Evolutionary conservation across 495 filamentous ascomycete species (phyloP).

Genomic region (Lasiosphaeria ovina): DNA sequence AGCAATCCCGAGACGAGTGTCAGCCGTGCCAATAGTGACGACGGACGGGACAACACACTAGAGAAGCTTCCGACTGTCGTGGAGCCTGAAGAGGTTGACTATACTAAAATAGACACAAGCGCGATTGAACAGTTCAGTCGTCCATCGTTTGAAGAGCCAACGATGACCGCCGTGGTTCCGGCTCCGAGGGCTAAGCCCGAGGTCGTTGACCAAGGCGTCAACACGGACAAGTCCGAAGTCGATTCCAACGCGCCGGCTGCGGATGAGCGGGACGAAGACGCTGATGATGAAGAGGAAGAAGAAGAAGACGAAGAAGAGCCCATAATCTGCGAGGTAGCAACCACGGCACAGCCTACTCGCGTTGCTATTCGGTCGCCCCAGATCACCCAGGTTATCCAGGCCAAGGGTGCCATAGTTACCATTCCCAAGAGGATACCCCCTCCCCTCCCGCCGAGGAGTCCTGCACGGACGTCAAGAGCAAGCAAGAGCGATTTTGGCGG

Average conservation of each 20-base stretch:
- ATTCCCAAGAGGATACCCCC: constrained; percentile 71
- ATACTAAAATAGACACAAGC: constrained; percentile 53
- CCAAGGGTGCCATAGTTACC: constrained; percentile 62
- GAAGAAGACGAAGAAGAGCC: constrained; percentile 50
- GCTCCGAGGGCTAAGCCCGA: not conserved
- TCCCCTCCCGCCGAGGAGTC: constrained; percentile 61
- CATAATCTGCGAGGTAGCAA: constrained; percentile 51
- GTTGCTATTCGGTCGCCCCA: constrained; percentile 51
- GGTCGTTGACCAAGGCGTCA: not conserved
- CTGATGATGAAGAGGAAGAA: constrained; percentile 45
- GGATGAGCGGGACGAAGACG: constrained; percentile 36
- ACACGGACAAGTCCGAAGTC: not conserved
- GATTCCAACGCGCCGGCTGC: constrained; percentile 5
- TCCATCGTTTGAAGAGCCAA: constrained; percentile 20
- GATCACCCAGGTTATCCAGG: constrained; percentile 42
- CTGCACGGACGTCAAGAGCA: constrained; percentile 45
- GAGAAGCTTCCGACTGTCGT: constrained; percentile 39
- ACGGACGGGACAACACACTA: constrained; percentile 36
- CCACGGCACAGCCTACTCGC: constrained; percentile 45
- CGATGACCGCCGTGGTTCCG: constrained; percentile 6
- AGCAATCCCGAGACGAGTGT: constrained; percentile 49
- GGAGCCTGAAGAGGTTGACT: constrained; percentile 51
- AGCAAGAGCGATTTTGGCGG: constrained; percentile 36
- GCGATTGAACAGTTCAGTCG: constrained; percentile 36
- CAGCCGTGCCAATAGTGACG: constrained; percentile 48